A percentile compares a stretch with the other conserved stretches of the same genome.
Evolutionary conservation across 345 rosid genomes (phyloP).

Genomic region (Reutealis trisperma): DNA sequence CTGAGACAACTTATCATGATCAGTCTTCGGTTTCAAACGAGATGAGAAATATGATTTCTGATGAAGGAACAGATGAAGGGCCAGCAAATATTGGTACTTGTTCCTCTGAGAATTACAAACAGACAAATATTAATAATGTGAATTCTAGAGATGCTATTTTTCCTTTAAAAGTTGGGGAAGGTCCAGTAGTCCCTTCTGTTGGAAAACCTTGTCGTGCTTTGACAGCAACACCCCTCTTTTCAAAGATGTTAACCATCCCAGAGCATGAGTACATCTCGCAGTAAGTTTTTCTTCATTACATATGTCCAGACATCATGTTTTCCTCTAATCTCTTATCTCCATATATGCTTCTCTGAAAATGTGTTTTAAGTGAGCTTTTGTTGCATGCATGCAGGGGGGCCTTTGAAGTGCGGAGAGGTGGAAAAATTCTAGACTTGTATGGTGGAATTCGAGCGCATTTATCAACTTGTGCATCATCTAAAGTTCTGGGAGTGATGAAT

Average conservation of each 20-base stretch:
- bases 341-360: neutral
- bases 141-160: slow-evolving; percentile 31
- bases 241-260: slow-evolving; percentile 61
- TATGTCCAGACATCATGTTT: neutral
- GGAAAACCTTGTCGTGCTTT: slow-evolving; percentile 32
- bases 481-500: slow-evolving; percentile 33
- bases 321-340: neutral
- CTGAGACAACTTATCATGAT: slow-evolving; percentile 49
- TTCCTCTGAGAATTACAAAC: slow-evolving; percentile 43
- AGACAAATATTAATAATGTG: slow-evolving; percentile 33
- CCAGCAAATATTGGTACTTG: slow-evolving; percentile 25
- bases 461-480: slow-evolving; percentile 35
- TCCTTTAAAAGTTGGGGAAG: slow-evolving; percentile 36
- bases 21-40: slow-evolving; percentile 41
- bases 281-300: slow-evolving; percentile 52
- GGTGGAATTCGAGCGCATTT: slow-evolving; percentile 68
- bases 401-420: slow-evolving; percentile 62
- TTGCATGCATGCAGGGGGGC: slow-evolving; percentile 60
- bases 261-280: slow-evolving; percentile 85
- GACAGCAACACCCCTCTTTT: slow-evolving; percentile 34
- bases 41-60: slow-evolving; percentile 40
- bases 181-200: slow-evolving; percentile 36
- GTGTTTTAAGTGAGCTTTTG: slow-evolving; percentile 13
- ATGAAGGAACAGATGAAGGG: slow-evolving; percentile 52
- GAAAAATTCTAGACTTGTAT: slow-evolving; percentile 44